Evolutionary conservation across 176 grass and related monocot genomes (phyloP).

Genomic region (Lolium rigidum): DNA sequence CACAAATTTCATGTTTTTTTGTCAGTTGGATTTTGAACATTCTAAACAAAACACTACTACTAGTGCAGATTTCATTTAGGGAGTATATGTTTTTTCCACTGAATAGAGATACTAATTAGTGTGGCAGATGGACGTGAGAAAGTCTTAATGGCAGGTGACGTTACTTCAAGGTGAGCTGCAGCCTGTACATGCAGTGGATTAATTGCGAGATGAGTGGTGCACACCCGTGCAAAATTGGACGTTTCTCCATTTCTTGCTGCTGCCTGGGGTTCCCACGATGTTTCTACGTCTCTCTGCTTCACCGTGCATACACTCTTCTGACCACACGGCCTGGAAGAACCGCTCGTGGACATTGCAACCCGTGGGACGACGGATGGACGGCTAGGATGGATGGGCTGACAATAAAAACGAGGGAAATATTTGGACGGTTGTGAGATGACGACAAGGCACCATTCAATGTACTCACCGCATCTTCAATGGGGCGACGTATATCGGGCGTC

Average conservation of each 20-base stretch:
- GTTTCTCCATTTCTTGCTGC: background rate
- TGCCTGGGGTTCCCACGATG: background rate
- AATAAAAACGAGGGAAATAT: background rate
- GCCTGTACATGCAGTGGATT: background rate
- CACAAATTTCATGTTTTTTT: background rate
- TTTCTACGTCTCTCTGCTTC: background rate
- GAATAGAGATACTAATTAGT: too few species aligned
- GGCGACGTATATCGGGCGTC: too few species aligned
- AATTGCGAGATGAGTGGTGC: background rate
- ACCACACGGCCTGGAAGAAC: background rate
- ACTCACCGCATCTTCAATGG: too few species aligned
- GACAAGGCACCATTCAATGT: too few species aligned
- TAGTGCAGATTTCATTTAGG: too few species aligned
- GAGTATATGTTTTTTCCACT: too few species aligned
- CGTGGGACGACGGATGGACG: background rate
- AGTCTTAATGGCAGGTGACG: conserved; percentile 5
- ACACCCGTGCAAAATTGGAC: background rate
- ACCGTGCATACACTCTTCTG: background rate
- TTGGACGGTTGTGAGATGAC: too few species aligned
- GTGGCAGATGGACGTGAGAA: too few species aligned
- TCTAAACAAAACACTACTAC: too few species aligned
- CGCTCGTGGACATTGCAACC: background rate
- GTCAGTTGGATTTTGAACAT: background rate
- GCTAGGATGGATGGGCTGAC: background rate
- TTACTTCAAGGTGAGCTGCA: background rate